Percentiles rank a stretch among this genome's conserved stretches.
phyloP scores from a whole-genome alignment of 306 rosid species.

The Leucaena leucocephala region DNA sequence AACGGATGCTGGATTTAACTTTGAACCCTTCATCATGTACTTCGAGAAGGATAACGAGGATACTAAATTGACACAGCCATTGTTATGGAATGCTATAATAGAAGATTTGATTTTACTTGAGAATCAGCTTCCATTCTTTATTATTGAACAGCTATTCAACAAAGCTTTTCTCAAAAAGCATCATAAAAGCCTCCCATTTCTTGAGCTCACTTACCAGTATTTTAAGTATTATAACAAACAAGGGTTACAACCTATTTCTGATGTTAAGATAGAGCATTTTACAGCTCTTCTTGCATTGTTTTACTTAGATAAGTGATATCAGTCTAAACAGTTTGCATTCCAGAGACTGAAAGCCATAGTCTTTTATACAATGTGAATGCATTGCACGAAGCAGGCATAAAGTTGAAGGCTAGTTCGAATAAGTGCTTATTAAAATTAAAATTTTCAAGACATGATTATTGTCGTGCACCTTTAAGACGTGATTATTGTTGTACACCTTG shows the following conservation, averaged over 20 bases:
- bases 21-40: background rate
- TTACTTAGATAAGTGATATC: background rate
- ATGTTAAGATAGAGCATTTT: background rate
- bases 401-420: background rate
- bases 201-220: background rate
- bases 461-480: background rate
- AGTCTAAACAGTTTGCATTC: no score
- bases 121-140: background rate
- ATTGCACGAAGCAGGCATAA: background rate
- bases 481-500: slow-evolving; percentile 14
- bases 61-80: background rate
- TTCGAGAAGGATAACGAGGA: background rate
- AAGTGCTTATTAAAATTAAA: background rate
- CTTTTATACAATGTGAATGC: background rate
- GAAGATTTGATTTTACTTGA: slow-evolving; percentile 1
- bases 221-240: background rate
- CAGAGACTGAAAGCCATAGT: background rate
- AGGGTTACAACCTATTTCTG: background rate
- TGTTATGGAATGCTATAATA: rapidly evolving
- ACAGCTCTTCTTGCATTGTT: background rate
- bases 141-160: background rate
- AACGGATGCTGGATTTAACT: slow-evolving; percentile 3
- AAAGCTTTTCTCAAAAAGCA: background rate
- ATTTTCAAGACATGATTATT: background rate
- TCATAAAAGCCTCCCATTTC: background rate